Evolutionary conservation across 768 basidiomycete species (phyloP).

Genomic region (Coprinopsis strossmayeri): DNA sequence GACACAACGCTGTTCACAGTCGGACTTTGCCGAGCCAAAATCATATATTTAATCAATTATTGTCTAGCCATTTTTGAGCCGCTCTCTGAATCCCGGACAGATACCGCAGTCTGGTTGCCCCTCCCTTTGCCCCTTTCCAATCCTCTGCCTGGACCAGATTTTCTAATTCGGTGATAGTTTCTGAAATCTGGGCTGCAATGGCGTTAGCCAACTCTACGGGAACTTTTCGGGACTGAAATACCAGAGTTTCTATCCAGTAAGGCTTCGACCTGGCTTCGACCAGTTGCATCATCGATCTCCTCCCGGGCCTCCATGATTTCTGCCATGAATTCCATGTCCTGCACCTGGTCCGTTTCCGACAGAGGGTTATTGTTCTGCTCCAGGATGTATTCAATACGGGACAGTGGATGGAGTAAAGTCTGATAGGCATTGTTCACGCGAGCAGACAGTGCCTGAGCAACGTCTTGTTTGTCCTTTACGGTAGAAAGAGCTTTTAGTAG

Average conservation of each 20-base stretch:
- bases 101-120: slow-evolving; percentile 69
- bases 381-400: slow-evolving; percentile 79
- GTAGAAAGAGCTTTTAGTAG: slow-evolving; percentile 8
- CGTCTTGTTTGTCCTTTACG: slow-evolving; percentile 48
- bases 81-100: slow-evolving; percentile 57
- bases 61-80: slow-evolving; percentile 32
- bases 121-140: slow-evolving; percentile 51
- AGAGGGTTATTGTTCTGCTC: slow-evolving; percentile 49
- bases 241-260: slow-evolving; percentile 54
- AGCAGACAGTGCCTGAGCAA: slow-evolving; percentile 65
- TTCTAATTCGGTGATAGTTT: slow-evolving; percentile 40
- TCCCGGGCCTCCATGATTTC: slow-evolving; percentile 79
- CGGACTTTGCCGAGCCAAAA: not conserved
- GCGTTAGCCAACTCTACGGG: slow-evolving; percentile 2
- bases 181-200: slow-evolving; percentile 44
- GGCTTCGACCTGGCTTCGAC: slow-evolving; percentile 38
- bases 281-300: slow-evolving; percentile 59
- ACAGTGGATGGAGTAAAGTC: slow-evolving; percentile 63
- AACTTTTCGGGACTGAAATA: slow-evolving; percentile 15
- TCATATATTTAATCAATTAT: slow-evolving; percentile 13
- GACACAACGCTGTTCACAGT: not conserved
- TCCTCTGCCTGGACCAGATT: slow-evolving; percentile 41
- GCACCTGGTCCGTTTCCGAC: slow-evolving; percentile 64
- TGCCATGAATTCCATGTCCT: slow-evolving; percentile 64
- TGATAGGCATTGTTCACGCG: slow-evolving; percentile 80